A percentile compares a stretch with the other conserved stretches of the same genome.
Evolutionary conservation across 2,329 filamentous ascomycete genomes (phyloP).

Genomic region (Dryadomyces quercus-mongolicae): DNA sequence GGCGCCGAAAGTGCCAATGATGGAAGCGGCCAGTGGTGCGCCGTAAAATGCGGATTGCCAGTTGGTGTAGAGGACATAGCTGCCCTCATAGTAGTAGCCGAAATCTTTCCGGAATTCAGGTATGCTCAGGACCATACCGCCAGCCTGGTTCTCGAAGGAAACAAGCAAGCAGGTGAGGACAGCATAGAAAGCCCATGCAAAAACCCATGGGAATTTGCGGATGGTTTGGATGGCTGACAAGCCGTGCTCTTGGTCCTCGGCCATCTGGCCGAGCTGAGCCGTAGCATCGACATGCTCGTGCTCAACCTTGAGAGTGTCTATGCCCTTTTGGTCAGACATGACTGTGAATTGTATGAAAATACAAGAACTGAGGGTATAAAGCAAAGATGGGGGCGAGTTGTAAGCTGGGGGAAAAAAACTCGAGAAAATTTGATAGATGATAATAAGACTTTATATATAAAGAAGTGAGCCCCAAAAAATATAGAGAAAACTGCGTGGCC

Average conservation of each 20-base stretch:
- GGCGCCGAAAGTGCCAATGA: conserved; percentile 19
- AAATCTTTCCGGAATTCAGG: conserved; percentile 29
- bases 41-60: conserved; percentile 28
- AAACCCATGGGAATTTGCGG: background rate
- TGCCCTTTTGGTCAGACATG: too few species aligned
- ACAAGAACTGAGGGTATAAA: too few species aligned
- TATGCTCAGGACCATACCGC: conserved; percentile 24
- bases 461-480: too few species aligned
- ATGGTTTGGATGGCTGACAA: background rate
- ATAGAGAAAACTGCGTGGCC: too few species aligned
- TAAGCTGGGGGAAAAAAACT: too few species aligned
- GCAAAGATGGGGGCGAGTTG: too few species aligned
- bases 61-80: conserved; percentile 22
- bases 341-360: too few species aligned
- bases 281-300: background rate
- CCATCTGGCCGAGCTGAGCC: background rate
- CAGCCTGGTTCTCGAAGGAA: conserved; percentile 15
- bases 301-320: background rate
- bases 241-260: background rate
- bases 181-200: conserved; percentile 1
- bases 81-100: conserved; percentile 20
- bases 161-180: background rate
- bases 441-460: too few species aligned
- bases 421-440: too few species aligned
- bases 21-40: conserved; percentile 19